A percentile compares a stretch with the other conserved stretches of the same genome.
Evolutionary conservation across 2,329 filamentous ascomycete species (phyloP).

Genomic region (Monosporascus sp.): DNA sequence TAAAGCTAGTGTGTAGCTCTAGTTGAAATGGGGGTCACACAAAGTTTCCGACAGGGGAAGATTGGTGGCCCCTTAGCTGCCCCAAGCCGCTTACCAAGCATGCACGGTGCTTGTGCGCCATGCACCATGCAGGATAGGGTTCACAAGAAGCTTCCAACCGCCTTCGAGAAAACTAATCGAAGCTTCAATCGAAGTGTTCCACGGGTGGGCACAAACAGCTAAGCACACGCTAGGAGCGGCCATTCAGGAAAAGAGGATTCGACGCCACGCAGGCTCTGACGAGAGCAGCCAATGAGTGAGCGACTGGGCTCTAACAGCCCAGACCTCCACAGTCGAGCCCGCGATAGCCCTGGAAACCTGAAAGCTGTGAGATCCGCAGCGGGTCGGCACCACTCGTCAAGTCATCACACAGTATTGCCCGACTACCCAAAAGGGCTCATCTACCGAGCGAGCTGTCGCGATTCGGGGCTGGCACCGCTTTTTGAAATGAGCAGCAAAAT

Average conservation of each 20-base stretch:
- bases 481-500: too few relatives aligned
- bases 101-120: neutral
- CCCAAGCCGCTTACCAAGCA: neutral
- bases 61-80: neutral
- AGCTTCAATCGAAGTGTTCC: neutral
- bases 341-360: too few relatives aligned
- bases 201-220: neutral
- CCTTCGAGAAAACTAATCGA: constrained; percentile 1
- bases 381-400: neutral
- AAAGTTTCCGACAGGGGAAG: neutral
- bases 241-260: neutral
- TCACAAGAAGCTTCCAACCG: neutral
- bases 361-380: neutral
- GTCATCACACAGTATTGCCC: neutral
- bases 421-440: neutral
- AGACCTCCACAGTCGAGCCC: too few relatives aligned
- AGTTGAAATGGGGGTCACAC: neutral
- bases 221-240: neutral
- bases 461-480: too few relatives aligned
- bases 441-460: neutral
- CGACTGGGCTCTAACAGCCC: too few relatives aligned
- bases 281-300: too few relatives aligned
- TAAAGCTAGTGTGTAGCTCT: neutral
- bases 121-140: neutral
- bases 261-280: neutral